Base-by-base conservation (phyloP, 2,329 filamentous ascomycete genomes). In the Ophiostoma angusticollis region DNA sequence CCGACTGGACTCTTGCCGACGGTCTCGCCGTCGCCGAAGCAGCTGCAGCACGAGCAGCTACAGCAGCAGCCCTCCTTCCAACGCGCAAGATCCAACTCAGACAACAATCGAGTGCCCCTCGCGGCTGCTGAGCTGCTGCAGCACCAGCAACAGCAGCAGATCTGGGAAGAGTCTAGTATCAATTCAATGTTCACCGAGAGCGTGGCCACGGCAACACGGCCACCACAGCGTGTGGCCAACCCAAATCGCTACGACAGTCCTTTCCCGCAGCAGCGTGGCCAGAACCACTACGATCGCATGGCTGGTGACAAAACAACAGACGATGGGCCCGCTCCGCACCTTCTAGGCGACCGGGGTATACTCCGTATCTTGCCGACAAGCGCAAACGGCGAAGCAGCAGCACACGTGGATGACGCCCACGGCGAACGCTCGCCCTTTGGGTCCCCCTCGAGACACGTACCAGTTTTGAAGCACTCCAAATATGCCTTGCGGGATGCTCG, bases 401-500 rank as follows among this genome's bases (percentile, higher is more conserved):
- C 49, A 46, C 49, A 52, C 16, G 48, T 47, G 9, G 52, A 50
- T 8, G 41, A 48, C 22, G 49, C 50, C 8, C 52, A 52, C 24
- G 49, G 45, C 13, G 47, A 52, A 7, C 45, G 47, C 11, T 39
- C 47, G 13, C 47, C 45, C 2, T 52, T 49, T 35, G 53, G 54
- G 9, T 51, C 48, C 5, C 48, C 55, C 0, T 46, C 53, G 1
- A 49, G 49, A 36, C 53, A 49, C 37, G 31, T 44, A 6, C 50
- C 45, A 22, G 47, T 46, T 7, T 39, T 54, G 25, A 51, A 54
- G 38, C 54, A 54, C 18, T 49, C 57, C 14, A 60, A 55, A 34
- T 52, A 65, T n/a, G 55, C 64, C 1, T 49, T 64, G 41, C 58
- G 64, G 16, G 60, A 65, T 37, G 49, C 46, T 9, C 50, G 51